Evolutionary conservation across 2,329 filamentous ascomycete species (phyloP).

Genomic region (Sarocladium strictum): DNA sequence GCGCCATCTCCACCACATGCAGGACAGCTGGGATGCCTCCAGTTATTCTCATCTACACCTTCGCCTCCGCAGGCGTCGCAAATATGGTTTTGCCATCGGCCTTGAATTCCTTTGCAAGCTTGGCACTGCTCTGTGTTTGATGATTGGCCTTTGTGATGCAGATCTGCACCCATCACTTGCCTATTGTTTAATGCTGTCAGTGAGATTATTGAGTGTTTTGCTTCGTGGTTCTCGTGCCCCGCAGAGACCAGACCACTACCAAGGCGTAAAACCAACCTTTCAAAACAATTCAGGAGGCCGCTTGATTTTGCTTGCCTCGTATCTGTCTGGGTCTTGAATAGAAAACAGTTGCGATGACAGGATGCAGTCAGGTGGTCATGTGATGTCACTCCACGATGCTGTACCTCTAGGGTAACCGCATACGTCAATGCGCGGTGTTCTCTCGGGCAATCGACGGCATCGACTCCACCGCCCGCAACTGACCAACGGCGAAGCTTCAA

Average conservation of each 20-base stretch:
- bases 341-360: no score
- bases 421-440: slow-evolving; percentile 6
- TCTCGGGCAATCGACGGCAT: slow-evolving; percentile 6
- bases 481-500: slow-evolving; percentile 8
- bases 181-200: no score
- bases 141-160: no score
- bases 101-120: not conserved
- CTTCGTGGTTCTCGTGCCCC: no score
- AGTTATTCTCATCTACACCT: not conserved
- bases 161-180: no score
- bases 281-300: no score
- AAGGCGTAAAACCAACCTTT: no score
- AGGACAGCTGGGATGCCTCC: not conserved
- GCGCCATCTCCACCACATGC: not conserved
- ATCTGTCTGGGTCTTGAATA: no score
- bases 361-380: slow-evolving; percentile 8
- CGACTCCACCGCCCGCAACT: slow-evolving; percentile 6
- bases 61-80: not conserved
- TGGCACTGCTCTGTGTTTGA: not conserved
- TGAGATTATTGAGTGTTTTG: no score
- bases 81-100: not conserved
- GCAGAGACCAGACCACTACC: no score
- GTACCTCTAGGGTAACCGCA: not conserved
- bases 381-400: slow-evolving; percentile 12
- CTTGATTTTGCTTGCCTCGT: no score